Evolutionary conservation across 1,284 basidiomycete genomes (phyloP).

Genomic region (Ganoderma lingzhi): DNA sequence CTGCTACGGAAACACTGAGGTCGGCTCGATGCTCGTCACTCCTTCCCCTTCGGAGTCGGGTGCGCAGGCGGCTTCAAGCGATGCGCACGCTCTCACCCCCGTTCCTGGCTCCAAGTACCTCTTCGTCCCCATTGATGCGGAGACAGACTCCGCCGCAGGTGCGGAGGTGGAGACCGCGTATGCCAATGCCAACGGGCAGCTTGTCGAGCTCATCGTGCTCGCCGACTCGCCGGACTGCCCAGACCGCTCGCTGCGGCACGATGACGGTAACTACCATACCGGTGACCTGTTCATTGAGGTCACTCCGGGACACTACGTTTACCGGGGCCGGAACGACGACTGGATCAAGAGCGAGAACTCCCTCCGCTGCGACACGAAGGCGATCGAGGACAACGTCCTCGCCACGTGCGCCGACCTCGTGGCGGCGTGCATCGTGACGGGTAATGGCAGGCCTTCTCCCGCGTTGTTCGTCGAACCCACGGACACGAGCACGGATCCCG

Average conservation of each 20-base stretch:
- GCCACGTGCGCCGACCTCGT: slow-evolving; percentile 62
- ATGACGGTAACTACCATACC: slow-evolving; percentile 76
- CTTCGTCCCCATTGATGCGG: slow-evolving; percentile 60
- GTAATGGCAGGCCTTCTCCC: slow-evolving; percentile 70
- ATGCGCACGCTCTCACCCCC: slow-evolving; percentile 56
- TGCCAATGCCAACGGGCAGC: slow-evolving; percentile 55
- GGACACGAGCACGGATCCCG: slow-evolving; percentile 52
- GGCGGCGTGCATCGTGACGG: slow-evolving; percentile 70
- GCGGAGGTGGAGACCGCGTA: slow-evolving; percentile 51
- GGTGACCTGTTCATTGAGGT: slow-evolving; percentile 76
- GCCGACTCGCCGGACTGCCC: slow-evolving; percentile 73
- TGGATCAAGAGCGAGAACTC: slow-evolving; percentile 84
- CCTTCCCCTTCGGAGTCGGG: slow-evolving; percentile 24
- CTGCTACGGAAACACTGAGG: slow-evolving; percentile 78
- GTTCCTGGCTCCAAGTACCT: slow-evolving; percentile 64
- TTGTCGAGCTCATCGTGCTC: slow-evolving; percentile 72
- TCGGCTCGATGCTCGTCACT: slow-evolving; percentile 69
- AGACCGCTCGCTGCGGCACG: slow-evolving; percentile 58
- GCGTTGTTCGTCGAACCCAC: slow-evolving; percentile 70
- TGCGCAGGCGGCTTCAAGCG: slow-evolving; percentile 33
- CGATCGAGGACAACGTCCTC: slow-evolving; percentile 76
- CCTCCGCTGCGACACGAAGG: slow-evolving; percentile 76
- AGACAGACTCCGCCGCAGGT: slow-evolving; percentile 36
- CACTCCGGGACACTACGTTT: slow-evolving; percentile 61
- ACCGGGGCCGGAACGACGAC: slow-evolving; percentile 75